Evolutionary conservation across 106 monocot genomes (phyloP).

Genomic region (Platanthera guangdongensis): DNA sequence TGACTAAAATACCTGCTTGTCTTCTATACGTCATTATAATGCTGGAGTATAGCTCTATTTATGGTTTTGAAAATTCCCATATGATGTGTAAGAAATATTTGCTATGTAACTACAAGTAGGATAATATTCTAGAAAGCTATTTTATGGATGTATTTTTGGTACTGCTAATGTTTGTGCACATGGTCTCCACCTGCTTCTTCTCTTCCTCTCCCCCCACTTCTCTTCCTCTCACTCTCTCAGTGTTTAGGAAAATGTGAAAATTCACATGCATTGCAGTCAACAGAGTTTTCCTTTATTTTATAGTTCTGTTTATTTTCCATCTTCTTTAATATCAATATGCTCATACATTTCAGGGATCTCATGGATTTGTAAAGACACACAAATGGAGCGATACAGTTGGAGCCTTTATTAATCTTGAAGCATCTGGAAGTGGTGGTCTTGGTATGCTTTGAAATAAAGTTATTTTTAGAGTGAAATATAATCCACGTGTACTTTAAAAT

Average conservation of each 20-base stretch:
- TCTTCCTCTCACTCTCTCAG: no score
- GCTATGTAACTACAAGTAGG: neutral
- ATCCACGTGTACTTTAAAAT: no score
- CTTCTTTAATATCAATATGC: constrained; percentile 2
- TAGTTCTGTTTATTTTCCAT: neutral
- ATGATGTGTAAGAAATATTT: neutral
- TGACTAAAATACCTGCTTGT: neutral
- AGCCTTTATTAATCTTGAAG: constrained; percentile 94
- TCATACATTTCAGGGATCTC: constrained; percentile 56
- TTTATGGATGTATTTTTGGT: neutral
- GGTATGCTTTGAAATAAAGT: constrained; percentile 33
- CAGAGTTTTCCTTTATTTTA: no score
- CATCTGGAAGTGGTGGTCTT: constrained; percentile 86
- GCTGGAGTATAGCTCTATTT: neutral
- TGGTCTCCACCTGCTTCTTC: no score
- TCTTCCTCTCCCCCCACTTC: no score
- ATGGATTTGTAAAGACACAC: constrained; percentile 91
- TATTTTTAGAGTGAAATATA: neutral
- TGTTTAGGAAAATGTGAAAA: no score
- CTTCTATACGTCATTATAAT: neutral
- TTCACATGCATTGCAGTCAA: no score
- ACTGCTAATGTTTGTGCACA: no score
- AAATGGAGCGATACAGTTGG: constrained; percentile 72
- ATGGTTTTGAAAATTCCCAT: neutral
- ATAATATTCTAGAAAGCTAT: neutral